These are phyloP conservation scores for Solanum chilense DNA, from an alignment of 257 asterid species.

Conservation along the genomic window DNA sequence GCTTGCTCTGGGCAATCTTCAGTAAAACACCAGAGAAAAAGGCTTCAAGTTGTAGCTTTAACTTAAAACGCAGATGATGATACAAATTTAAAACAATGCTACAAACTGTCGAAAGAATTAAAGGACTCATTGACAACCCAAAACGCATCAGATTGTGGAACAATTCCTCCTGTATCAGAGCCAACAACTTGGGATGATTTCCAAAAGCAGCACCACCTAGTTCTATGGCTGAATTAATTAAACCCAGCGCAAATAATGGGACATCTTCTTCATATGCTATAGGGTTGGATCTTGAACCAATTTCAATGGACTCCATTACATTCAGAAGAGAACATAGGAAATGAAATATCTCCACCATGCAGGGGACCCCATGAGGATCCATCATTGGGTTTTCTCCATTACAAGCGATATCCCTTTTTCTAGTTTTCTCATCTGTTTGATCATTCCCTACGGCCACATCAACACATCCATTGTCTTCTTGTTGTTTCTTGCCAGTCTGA, in stretches of 20 bases:
- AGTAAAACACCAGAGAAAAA: conserved; percentile 69
- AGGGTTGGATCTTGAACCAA: conserved; percentile 61
- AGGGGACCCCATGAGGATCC: conserved; percentile 90
- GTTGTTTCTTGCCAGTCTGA: conserved; percentile 41
- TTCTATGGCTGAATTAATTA: conserved; percentile 82
- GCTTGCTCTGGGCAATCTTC: conserved; percentile 73
- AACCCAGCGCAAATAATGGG: conserved; percentile 88
- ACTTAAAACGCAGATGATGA: conserved; percentile 71
- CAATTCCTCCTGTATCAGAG: conserved; percentile 81
- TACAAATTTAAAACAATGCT: conserved; percentile 90
- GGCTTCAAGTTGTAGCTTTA: conserved; percentile 84
- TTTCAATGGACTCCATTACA: conserved; percentile 65
- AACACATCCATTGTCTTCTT: conserved; percentile 21
- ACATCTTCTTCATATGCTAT: conserved; percentile 92
- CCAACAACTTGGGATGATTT: conserved; percentile 60
- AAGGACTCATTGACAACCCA: conserved; percentile 93
- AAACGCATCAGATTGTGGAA: conserved; percentile 79
- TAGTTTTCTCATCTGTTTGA: conserved; percentile 10
- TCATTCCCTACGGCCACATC: conserved; percentile 9
- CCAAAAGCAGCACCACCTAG: conserved; percentile 74
- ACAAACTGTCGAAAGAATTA: conserved; percentile 85
- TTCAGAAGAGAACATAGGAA: conserved; percentile 85
- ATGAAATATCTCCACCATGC: conserved; percentile 85
- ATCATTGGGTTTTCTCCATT: conserved; percentile 37
- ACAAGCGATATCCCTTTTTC: conserved; percentile 16